phyloP scores from a whole-genome alignment of 768 basidiomycete genomes.

The Russula compacta region DNA sequence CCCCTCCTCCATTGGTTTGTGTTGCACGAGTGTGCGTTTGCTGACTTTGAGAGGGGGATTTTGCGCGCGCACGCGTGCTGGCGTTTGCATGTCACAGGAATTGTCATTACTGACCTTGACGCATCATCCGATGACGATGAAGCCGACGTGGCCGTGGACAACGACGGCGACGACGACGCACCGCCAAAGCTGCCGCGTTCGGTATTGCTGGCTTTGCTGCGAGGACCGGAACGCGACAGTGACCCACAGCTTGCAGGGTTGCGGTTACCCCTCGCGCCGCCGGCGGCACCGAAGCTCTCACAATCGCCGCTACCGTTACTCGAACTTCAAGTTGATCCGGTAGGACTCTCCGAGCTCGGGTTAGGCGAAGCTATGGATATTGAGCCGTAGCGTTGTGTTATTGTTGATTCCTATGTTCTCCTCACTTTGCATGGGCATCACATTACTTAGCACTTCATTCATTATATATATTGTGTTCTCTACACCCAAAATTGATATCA shows the following conservation, averaged over 20 bases:
- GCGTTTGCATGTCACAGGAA: slow-evolving; percentile 3
- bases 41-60: background rate
- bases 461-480: background rate
- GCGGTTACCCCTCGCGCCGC: background rate
- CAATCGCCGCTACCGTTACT: background rate
- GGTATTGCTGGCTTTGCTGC: slow-evolving; percentile 3
- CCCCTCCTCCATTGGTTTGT: background rate
- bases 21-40: background rate
- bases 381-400: background rate
- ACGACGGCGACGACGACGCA: background rate
- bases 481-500: too few relatives aligned
- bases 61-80: background rate
- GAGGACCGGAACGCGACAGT: background rate
- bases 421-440: background rate
- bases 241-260: background rate
- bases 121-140: slow-evolving; percentile 19
- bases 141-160: background rate
- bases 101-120: slow-evolving; percentile 20
- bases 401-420: background rate
- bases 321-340: background rate
- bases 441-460: background rate
- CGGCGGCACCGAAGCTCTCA: background rate
- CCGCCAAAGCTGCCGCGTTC: slow-evolving; percentile 11
- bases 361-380: slow-evolving; percentile 15
- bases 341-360: background rate